Conservation (phyloP, 2,329 filamentous ascomycete species). For the Dothistroma septosporum region DNA sequence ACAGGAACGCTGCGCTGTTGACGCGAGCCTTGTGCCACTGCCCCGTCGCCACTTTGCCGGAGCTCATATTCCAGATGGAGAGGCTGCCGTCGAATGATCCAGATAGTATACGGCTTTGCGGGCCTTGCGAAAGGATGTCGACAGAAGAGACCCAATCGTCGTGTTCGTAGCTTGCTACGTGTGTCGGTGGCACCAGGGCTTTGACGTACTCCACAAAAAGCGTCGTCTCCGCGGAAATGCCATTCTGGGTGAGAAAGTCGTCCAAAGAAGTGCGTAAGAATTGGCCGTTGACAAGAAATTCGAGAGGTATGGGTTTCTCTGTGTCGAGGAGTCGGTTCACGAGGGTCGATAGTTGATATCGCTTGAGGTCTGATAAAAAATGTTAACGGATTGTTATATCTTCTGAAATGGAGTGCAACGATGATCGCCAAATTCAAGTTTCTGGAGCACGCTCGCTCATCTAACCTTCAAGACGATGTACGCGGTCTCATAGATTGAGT, state of each 20-base stretch:
- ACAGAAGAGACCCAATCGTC: slow-evolving; percentile 94
- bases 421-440: no score
- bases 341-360: slow-evolving; percentile 59
- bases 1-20: slow-evolving; percentile 80
- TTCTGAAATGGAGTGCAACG: no score
- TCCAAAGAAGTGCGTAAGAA: slow-evolving; percentile 87
- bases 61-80: slow-evolving; percentile 83
- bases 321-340: slow-evolving; percentile 59
- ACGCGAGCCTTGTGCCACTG: slow-evolving; percentile 68
- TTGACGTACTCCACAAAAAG: slow-evolving; percentile 89
- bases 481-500: no score
- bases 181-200: slow-evolving; percentile 81
- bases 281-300: slow-evolving; percentile 92
- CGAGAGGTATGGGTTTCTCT: slow-evolving; percentile 69
- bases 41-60: slow-evolving; percentile 77
- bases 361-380: slow-evolving; percentile 46
- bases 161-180: slow-evolving; percentile 89
- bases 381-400: neutral
- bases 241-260: slow-evolving; percentile 80
- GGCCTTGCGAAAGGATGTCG: slow-evolving; percentile 67
- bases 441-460: no score
- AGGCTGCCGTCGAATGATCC: slow-evolving; percentile 87
- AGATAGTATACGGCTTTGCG: slow-evolving; percentile 75
- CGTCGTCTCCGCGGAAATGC: slow-evolving; percentile 82
- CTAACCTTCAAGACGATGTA: no score